Percentiles rank a stretch among this genome's conserved stretches.
These are phyloP conservation scores for Saccharomycopsis lassenensis DNA, from an alignment of 805 yeast species.

Conservation along the genomic window DNA sequence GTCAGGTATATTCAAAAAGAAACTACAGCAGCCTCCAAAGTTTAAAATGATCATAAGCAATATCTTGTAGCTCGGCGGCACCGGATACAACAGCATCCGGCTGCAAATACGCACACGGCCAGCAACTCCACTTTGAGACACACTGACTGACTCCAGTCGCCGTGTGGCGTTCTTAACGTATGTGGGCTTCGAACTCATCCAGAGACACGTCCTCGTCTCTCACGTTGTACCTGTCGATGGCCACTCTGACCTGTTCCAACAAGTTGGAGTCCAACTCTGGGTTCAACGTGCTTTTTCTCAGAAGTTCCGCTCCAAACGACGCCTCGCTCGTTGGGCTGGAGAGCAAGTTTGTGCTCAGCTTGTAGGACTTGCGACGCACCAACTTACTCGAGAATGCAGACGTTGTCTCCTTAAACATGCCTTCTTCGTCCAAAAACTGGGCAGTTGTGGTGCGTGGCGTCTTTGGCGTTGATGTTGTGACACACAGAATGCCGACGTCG, in stretches of 20 bases:
- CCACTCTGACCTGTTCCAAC: conserved; percentile 32
- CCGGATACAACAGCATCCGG: no score
- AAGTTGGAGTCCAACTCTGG: conserved; percentile 23
- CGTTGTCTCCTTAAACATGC: conserved; percentile 24
- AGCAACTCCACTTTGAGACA: no score
- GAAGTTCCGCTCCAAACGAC: conserved; percentile 1
- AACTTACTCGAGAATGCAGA: conserved; percentile 42
- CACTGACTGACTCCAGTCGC: no score
- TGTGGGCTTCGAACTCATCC: conserved; percentile 48
- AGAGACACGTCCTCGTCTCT: conserved; percentile 28
- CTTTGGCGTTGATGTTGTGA: conserved; percentile 20
- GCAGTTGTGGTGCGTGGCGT: conserved; percentile 18
- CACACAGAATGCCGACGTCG: conserved; percentile 68
- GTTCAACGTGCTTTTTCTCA: conserved; percentile 20
- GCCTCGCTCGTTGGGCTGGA: conserved; percentile 5
- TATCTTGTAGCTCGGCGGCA: no score
- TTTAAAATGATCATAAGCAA: no score
- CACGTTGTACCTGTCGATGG: conserved; percentile 27
- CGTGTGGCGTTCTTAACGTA: conserved; percentile 2
- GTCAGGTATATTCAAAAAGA: neutral
- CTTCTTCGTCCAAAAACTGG: conserved; percentile 15
- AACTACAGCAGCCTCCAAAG: neutral
- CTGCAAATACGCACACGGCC: no score
- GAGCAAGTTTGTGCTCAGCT: conserved; percentile 48
- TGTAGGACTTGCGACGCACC: conserved; percentile 62